These are phyloP conservation scores for Amaranthus tricolor DNA, from an alignment of 179 eudicot genomes.

Conservation along the genomic window DNA sequence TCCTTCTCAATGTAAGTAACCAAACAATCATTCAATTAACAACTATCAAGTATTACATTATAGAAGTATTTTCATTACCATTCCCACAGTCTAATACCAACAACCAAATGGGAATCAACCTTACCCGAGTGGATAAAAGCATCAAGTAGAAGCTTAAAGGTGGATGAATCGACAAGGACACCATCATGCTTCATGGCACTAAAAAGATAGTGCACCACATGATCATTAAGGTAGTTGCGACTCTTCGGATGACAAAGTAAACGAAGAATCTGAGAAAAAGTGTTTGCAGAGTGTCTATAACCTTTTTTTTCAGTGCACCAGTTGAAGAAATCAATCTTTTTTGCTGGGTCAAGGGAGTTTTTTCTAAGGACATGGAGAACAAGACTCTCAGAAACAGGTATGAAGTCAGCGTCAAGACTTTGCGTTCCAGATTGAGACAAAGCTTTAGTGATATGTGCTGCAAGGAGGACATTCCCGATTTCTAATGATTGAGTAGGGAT, in stretches of 20 bases:
- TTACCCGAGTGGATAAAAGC: constrained; percentile 57
- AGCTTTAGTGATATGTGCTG: constrained; percentile 59
- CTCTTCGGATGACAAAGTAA: constrained; percentile 43
- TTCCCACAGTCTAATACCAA: too few species aligned
- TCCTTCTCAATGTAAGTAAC: too few species aligned
- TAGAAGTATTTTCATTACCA: too few species aligned
- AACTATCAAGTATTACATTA: too few species aligned
- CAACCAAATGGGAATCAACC: too few species aligned
- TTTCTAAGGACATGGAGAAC: constrained; percentile 54
- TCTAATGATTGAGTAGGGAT: constrained; percentile 22
- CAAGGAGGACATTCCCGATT: constrained; percentile 45
- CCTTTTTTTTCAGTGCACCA: constrained; percentile 58
- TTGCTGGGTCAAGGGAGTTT: constrained; percentile 47
- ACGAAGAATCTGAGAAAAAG: constrained; percentile 56
- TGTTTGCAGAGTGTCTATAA: constrained; percentile 56
- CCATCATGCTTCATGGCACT: constrained; percentile 60
- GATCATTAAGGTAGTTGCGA: constrained; percentile 27
- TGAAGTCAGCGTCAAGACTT: constrained; percentile 44
- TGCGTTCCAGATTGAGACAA: constrained; percentile 48
- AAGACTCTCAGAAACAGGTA: constrained; percentile 57
- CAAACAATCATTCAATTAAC: too few species aligned
- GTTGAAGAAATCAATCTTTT: constrained; percentile 61
- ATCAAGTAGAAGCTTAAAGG: constrained; percentile 68
- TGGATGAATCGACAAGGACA: constrained; percentile 51
- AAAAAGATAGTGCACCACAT: constrained; percentile 43